Percentiles rank a stretch among this genome's conserved stretches.
These are phyloP conservation scores for Venturia asperata DNA, from an alignment of 2,329 filamentous ascomycete genomes.

Conservation along the genomic window DNA sequence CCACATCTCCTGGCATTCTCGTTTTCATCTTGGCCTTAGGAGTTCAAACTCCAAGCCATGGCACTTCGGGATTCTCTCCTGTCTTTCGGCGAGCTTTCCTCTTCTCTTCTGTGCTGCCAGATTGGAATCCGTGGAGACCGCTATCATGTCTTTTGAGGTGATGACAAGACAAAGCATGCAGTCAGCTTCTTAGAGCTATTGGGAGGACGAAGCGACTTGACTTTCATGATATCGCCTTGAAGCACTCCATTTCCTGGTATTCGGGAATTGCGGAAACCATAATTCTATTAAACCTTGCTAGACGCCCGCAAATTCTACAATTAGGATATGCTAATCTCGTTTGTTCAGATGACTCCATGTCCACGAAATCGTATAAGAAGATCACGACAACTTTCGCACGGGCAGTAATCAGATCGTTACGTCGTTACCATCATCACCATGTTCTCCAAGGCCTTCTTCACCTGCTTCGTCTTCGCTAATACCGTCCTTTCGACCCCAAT, in stretches of 20 bases:
- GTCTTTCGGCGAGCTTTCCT: background rate
- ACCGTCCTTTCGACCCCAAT: background rate
- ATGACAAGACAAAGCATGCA: background rate
- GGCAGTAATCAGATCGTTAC: no score
- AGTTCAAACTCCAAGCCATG: background rate
- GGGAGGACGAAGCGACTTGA: background rate
- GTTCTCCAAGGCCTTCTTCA: background rate
- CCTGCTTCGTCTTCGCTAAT: background rate
- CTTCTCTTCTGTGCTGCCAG: background rate
- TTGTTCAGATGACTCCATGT: background rate
- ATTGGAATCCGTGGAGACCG: background rate
- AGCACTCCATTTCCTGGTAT: background rate
- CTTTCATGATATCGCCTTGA: background rate
- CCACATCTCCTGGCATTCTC: no score
- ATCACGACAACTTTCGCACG: background rate
- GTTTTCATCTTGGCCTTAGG: background rate
- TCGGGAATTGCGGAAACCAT: background rate
- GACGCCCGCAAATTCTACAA: background rate
- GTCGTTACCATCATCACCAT: conserved; percentile 3
- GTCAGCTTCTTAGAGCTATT: background rate
- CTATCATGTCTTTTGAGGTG: background rate
- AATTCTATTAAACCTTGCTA: background rate
- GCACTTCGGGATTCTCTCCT: background rate
- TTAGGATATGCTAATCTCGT: background rate
- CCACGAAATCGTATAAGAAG: background rate